Evolutionary conservation across 306 rosid species (phyloP).

Genomic region (Cyclanthera cordifolia): DNA sequence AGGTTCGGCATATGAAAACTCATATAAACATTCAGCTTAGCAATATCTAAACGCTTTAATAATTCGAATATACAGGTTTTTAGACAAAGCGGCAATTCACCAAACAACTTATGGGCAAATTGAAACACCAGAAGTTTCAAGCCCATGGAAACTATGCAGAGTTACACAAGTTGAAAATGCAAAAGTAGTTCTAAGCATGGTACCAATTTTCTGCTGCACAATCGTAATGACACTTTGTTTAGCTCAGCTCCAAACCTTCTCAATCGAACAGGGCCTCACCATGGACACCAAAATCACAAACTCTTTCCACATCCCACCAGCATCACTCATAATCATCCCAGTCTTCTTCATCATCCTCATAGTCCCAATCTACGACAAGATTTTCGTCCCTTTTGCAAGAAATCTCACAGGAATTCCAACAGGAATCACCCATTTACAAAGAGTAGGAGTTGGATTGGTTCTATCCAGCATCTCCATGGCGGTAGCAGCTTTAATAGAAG

Average conservation of each 20-base stretch:
- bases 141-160: slow-evolving; percentile 73
- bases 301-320: slow-evolving; percentile 63
- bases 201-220: slow-evolving; percentile 78
- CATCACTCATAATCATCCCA: slow-evolving; percentile 85
- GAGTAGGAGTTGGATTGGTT: slow-evolving; percentile 72
- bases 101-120: slow-evolving; percentile 12
- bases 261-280: slow-evolving; percentile 62
- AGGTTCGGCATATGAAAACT: slow-evolving; percentile 26
- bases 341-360: slow-evolving; percentile 39
- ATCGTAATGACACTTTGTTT: slow-evolving; percentile 86
- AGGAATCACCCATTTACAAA: slow-evolving; percentile 65
- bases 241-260: slow-evolving; percentile 92
- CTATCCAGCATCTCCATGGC: slow-evolving; percentile 82
- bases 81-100: slow-evolving; percentile 81
- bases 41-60: background rate
- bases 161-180: slow-evolving; percentile 95
- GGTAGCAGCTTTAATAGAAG: slow-evolving; percentile 54
- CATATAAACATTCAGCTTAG: background rate
- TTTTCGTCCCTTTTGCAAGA: slow-evolving; percentile 45
- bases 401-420: slow-evolving; percentile 58
- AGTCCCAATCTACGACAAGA: slow-evolving; percentile 64
- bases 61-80: slow-evolving; percentile 35
- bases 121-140: slow-evolving; percentile 23
- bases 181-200: slow-evolving; percentile 52
- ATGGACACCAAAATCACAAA: slow-evolving; percentile 61